phyloP scores from a whole-genome alignment of 2,329 filamentous ascomycete species.

The Aspergillus sp. region DNA sequence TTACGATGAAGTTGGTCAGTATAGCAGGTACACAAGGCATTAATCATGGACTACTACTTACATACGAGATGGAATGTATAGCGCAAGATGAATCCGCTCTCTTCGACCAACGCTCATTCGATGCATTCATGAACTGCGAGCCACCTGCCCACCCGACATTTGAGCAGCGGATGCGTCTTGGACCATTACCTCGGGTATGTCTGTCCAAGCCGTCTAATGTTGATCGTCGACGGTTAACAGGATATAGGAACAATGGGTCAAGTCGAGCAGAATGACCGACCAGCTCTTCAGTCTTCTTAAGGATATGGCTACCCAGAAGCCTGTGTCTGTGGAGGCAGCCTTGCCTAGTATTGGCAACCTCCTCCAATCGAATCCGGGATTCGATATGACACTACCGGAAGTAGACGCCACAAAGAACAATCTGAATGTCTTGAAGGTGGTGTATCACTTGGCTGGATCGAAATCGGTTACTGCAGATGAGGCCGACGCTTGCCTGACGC shows the following conservation, averaged over 20 bases:
- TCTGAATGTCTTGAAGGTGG: constrained; percentile 24
- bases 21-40: neutral
- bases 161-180: constrained; percentile 31
- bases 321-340: constrained; percentile 18
- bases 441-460: constrained; percentile 26
- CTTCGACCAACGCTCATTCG: constrained; percentile 30
- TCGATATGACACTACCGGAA: constrained; percentile 30
- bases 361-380: constrained; percentile 14
- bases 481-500: constrained; percentile 19
- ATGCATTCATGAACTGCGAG: constrained; percentile 37
- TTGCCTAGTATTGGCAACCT: constrained; percentile 21
- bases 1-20: constrained; percentile 33
- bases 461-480: constrained; percentile 23
- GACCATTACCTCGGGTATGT: constrained; percentile 32
- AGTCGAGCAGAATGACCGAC: constrained; percentile 27
- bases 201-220: neutral
- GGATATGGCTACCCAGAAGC: constrained; percentile 23
- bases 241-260: constrained; percentile 28
- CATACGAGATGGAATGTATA: constrained; percentile 9
- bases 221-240: constrained; percentile 12
- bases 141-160: constrained; percentile 24
- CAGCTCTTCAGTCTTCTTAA: constrained; percentile 28
- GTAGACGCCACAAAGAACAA: constrained; percentile 28
- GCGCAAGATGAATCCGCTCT: constrained; percentile 22
- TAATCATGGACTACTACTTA: neutral